Evolutionary conservation across 2,329 filamentous ascomycete species (phyloP), one percentile per base, ranked within the genome.

Genomic region (Diaporthe citrichinensis): DNA sequence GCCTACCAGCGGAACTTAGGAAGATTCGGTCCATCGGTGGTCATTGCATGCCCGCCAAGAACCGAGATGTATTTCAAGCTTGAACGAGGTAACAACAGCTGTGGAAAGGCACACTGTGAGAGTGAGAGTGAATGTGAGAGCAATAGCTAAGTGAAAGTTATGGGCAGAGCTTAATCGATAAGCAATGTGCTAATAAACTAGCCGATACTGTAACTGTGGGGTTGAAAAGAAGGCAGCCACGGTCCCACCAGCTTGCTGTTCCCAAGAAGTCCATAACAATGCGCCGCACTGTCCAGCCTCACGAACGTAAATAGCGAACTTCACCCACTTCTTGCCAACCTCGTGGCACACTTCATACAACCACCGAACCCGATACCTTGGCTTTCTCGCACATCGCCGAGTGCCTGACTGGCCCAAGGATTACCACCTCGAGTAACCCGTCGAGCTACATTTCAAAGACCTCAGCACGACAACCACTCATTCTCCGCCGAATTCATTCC

Each of bases 261-360:
- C 4, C 28, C 23, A 17, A 51, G 49, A 14, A 25, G 34, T 39
- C 36, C 44, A 17, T 44, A 3, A 12, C 23, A 23, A 76, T 76
- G 75, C 75, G 73, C 75, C 75, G 75, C 75, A 76, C 75, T 75
- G 75, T 76, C 68, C 73, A 49, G 20, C 31, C 53, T 36, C 10
- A 36, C 23, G n/a, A 53, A 41, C 10, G 34, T 62, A 39, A 72
- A 74, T 34, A 39, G 41, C 9, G 15, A 44, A 53, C 58, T 59
- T 65, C 17, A 44, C 17, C 51, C 57, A 49, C 51, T 12, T 69
- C 10, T 68, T 23, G 17, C 23, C 51, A 6, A 46, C 34, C 7
- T n/a, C n/a, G 8, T 39, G 9, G 23, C 36, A 20, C 36, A 34
- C 23, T n/a, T 28, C 31, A 23, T 49, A 31, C 28, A 20, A n/a